Percentiles rank a stretch among this genome's conserved stretches.
phyloP scores from a whole-genome alignment of 2,329 filamentous ascomycete genomes.

The Sarocladiaceae sp. region DNA sequence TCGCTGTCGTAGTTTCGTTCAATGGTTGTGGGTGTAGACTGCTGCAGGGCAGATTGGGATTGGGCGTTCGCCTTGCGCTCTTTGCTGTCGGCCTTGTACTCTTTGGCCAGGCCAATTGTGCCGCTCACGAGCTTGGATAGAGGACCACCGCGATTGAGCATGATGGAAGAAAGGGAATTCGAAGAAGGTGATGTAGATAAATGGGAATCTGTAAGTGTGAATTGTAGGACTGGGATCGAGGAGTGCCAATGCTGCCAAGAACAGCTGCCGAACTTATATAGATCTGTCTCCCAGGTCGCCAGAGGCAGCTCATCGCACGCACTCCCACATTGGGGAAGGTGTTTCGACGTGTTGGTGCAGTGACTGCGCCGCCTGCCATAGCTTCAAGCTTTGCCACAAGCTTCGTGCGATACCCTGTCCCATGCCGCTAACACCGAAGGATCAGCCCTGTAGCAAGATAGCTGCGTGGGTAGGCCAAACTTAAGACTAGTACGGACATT shows the following conservation, averaged over 20 bases:
- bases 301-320: neutral
- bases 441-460: too few relatives aligned
- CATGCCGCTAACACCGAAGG: too few relatives aligned
- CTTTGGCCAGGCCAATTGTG: slow-evolving; percentile 9
- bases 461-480: too few relatives aligned
- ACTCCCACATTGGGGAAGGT: neutral
- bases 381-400: too few relatives aligned
- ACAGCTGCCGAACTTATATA: neutral
- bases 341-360: neutral
- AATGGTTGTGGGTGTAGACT: neutral
- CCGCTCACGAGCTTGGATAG: slow-evolving; percentile 7
- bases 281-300: neutral
- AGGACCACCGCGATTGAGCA: slow-evolving; percentile 9
- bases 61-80: slow-evolving; percentile 6
- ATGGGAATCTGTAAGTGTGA: neutral
- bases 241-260: neutral
- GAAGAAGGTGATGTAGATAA: neutral
- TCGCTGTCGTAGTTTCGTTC: neutral
- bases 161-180: neutral
- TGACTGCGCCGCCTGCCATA: too few relatives aligned
- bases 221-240: neutral
- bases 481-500: too few relatives aligned
- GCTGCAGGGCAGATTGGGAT: neutral
- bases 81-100: slow-evolving; percentile 10
- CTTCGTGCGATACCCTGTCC: too few relatives aligned